Evolutionary conservation across 1,284 basidiomycete genomes (phyloP).

Genomic region (Ustilago trichophora): DNA sequence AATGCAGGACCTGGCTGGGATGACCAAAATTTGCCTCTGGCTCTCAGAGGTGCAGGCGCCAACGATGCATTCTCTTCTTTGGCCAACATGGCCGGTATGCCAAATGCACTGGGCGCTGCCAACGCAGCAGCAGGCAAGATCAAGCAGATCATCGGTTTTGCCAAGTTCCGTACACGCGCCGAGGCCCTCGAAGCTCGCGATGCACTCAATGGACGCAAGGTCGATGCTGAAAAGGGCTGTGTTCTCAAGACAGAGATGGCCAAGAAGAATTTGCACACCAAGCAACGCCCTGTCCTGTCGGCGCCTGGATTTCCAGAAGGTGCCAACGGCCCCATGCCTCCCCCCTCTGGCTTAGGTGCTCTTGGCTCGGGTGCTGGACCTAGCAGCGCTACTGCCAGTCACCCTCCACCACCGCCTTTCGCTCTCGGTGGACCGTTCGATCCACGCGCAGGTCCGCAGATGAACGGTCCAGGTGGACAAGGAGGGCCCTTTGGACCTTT

Average conservation of each 20-base stretch:
- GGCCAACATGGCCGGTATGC: slow-evolving; percentile 33
- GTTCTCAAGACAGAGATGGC: slow-evolving; percentile 99
- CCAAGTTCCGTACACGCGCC: slow-evolving; percentile 87
- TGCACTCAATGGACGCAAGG: slow-evolving; percentile 84
- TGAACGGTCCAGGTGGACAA: slow-evolving; percentile 20
- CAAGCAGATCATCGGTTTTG: slow-evolving; percentile 96
- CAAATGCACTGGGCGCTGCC: slow-evolving; percentile 23
- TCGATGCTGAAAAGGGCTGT: slow-evolving; percentile 92
- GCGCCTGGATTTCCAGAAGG: slow-evolving; percentile 34
- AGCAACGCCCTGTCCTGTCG: slow-evolving; percentile 52
- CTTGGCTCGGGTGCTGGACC: slow-evolving; percentile 4
- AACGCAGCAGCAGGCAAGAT: slow-evolving; percentile 57
- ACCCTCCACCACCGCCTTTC: slow-evolving; percentile 19
- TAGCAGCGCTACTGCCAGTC: slow-evolving; percentile 4
- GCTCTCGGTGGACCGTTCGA: slow-evolving; percentile 35
- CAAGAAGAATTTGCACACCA: slow-evolving; percentile 96
- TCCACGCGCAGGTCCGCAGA: slow-evolving; percentile 29
- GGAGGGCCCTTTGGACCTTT: slow-evolving; percentile 23
- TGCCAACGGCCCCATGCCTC: slow-evolving; percentile 11
- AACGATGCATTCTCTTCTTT: slow-evolving; percentile 44
- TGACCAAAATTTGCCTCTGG: slow-evolving; percentile 45
- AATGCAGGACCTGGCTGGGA: slow-evolving; percentile 36
- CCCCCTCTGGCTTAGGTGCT: slow-evolving; percentile 6
- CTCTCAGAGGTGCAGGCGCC: slow-evolving; percentile 40
- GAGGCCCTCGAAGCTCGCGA: slow-evolving; percentile 90